Evolutionary conservation across 495 filamentous ascomycete genomes (phyloP), one percentile per base, ranked within the genome.

Genomic region (Apodospora peruviana): DNA sequence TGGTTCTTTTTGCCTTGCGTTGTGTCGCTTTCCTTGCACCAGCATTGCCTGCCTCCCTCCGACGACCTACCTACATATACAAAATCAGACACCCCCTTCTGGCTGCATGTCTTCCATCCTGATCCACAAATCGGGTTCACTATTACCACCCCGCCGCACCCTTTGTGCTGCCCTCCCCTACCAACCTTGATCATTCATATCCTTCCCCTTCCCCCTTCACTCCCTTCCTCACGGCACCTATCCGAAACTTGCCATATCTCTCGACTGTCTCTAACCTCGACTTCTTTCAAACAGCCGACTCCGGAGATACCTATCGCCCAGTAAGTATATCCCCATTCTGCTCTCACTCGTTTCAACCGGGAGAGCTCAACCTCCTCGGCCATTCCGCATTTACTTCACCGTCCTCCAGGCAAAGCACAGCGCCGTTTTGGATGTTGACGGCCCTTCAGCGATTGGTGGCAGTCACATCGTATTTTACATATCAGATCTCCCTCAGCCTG

Each of bases 281-380:
- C 44, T 46, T 32, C 27, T 32, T 32, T 32, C 27, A 7, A 32
- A 66, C 56, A 77, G 74, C 74, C 52, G 73, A 76, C 52, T 66
- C 73, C 48, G 73, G 72, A 62, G 73, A 76, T 51, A 75, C 65
- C 36, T 76, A 76, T 52, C 73, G 73, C 52, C 72, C 73, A 51
- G 74, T 77, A 66, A 75, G 71, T 73, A 40, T 43, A 39, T 37
- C 24, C 43, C n/a, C 37, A 17, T 22, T 52, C 20, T 23, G 5
- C 10, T 40, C 35, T 35, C 4, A 36, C 20, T 37, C 25, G 29
- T 42, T 25, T 37, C 16, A n/a, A 8, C 24, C 10, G 12, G 39
- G 25, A 19, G 24, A 4, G 39, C 14, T 9, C 40, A 25, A 27
- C 18, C 22, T 23, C 40, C 9, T 4, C 18, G 17, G n/a, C n/a